These are phyloP conservation scores for Artemisia tridentata DNA, from an alignment of 129 eudicot genomes.

Conservation along the genomic window DNA sequence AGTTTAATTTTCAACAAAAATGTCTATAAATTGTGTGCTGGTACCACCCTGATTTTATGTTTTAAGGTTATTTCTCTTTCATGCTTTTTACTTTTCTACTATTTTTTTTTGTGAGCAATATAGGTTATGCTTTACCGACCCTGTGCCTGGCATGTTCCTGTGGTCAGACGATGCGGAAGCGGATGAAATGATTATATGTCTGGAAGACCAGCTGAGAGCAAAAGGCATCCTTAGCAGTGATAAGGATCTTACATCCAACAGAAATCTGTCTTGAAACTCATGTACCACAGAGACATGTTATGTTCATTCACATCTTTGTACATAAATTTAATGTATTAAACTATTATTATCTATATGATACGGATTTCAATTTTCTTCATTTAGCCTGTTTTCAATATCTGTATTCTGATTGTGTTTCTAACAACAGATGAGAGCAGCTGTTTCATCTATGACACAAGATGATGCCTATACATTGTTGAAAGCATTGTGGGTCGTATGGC, in stretches of 20 bases:
- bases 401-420: slow-evolving; percentile 20
- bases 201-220: slow-evolving; percentile 73
- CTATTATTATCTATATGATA: too few relatives aligned
- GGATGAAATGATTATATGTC: slow-evolving; percentile 41
- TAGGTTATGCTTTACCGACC: too few relatives aligned
- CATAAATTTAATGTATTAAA: neutral
- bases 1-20: too few relatives aligned
- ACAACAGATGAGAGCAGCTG: slow-evolving; percentile 57
- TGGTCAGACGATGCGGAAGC: slow-evolving; percentile 38
- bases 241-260: slow-evolving; percentile 36
- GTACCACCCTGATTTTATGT: too few relatives aligned
- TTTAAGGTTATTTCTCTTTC: too few relatives aligned
- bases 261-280: slow-evolving; percentile 42
- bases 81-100: too few relatives aligned
- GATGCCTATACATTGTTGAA: slow-evolving; percentile 61
- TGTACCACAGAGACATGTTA: slow-evolving; percentile 66
- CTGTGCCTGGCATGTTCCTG: too few relatives aligned
- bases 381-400: neutral
- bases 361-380: too few relatives aligned
- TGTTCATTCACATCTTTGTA: slow-evolving; percentile 15
- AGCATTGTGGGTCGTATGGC: slow-evolving; percentile 64
- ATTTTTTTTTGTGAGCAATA: too few relatives aligned
- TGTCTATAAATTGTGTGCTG: too few relatives aligned
- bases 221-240: slow-evolving; percentile 50
- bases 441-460: slow-evolving; percentile 54